Percentiles rank a stretch among this genome's conserved stretches.
Evolutionary conservation across 306 rosid species (phyloP).

Genomic region (Prunus campanulata): DNA sequence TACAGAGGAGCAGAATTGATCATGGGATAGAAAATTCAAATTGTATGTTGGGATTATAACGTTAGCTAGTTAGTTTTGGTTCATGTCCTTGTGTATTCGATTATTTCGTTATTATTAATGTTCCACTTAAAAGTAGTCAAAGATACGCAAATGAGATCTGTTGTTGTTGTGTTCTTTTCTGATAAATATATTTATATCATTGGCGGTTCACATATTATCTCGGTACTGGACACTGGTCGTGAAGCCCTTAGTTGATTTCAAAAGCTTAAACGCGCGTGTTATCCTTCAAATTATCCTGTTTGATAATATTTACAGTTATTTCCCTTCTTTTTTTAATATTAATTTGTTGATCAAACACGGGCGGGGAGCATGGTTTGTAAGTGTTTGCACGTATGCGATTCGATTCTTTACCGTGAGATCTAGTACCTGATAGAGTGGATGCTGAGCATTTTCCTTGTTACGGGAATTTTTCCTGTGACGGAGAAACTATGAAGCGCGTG

Average conservation of each 20-base stretch:
- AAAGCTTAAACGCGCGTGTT: too few relatives aligned
- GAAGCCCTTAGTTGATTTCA: too few relatives aligned
- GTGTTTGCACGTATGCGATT: not conserved
- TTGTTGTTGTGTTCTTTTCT: not conserved
- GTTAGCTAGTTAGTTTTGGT: not conserved
- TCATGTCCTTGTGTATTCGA: constrained; percentile 5
- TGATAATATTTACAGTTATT: too few relatives aligned
- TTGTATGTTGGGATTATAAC: not conserved
- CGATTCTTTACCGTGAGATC: not conserved
- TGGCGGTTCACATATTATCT: not conserved
- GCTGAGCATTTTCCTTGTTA: too few relatives aligned
- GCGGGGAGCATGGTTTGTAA: not conserved
- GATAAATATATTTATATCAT: not conserved
- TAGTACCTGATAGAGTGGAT: not conserved
- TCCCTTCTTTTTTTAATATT: too few relatives aligned
- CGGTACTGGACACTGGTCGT: too few relatives aligned
- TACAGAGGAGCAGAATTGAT: not conserved
- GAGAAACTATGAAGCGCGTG: too few relatives aligned
- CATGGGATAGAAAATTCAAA: constrained; percentile 8
- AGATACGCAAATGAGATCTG: not conserved
- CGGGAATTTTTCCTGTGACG: too few relatives aligned
- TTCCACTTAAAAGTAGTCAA: not conserved
- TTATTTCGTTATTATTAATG: constrained; percentile 19
- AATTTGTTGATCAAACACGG: too few relatives aligned
- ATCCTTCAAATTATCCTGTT: too few relatives aligned